Evolutionary conservation across 2,329 filamentous ascomycete species (phyloP), one percentile per base, ranked within the genome.

Genomic region (Talaromyces sp.): DNA sequence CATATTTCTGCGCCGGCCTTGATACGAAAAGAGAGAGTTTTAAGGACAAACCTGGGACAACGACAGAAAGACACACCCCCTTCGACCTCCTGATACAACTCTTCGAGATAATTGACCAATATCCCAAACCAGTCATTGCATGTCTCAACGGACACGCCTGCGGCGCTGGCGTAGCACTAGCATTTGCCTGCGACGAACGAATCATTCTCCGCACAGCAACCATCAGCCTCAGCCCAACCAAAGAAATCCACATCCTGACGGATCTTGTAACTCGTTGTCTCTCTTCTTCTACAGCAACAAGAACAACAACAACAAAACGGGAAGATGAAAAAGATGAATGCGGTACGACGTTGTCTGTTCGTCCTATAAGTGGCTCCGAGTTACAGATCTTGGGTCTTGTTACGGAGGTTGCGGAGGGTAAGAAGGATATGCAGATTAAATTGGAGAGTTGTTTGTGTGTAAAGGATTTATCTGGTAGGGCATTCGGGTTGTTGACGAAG

Each of bases 161-260:
- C 56, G 77, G 76, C 1, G 76, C 75, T 1, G 77, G 77, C 0
- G 74, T 78, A 1, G 77, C 77, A 0, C 64, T 79, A 0, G 74
- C 73, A 0, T 77, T 77, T 61, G 67, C 69, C 1, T 79, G 75
- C 61, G 76, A 79, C 56, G 63, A 78, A 10, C 67, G 75, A 5
- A 48, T 65, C 7, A 65, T 57, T 3, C 52, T 60, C 1, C 50
- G 57, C 4, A 28, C 41, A 3, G 64, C 67, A 0, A 62, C 56
- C 1, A 46, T 69, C 9, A 75, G 68, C 1, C 63, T 79, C 4
- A 76, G 69, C 59, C 76, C 79, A 50, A 73, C 72, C 3, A 77
- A 21, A 4, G 45, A 74, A 53, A 63, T 75, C 1, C 74, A 71
- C 0, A 61, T 77, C 5, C 71, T 69, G 55, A 68, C 74, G 1